phyloP scores from a whole-genome alignment of 176 grass and related monocot species.

The Carex littledalei region DNA sequence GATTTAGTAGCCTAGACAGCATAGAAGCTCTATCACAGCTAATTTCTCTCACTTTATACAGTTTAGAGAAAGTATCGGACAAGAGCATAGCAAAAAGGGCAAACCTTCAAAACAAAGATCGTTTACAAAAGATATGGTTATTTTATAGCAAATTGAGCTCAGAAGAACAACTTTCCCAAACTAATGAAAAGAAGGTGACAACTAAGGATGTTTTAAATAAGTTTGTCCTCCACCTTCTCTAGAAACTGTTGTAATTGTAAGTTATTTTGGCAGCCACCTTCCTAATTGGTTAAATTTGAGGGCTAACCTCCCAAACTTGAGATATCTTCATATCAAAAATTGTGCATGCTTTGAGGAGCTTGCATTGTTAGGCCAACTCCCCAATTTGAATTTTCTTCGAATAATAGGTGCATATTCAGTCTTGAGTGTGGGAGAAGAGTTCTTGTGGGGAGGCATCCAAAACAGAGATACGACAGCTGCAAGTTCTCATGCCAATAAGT shows the following conservation, averaged over 20 bases:
- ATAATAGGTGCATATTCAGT: neutral
- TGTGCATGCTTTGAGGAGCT: neutral
- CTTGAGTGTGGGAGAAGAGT: neutral
- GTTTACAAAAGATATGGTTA: neutral
- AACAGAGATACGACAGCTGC: neutral
- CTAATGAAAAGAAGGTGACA: neutral
- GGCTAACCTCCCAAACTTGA: neutral
- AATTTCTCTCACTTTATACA: accelerated
- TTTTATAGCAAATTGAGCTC: neutral
- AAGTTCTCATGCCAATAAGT: too few relatives aligned
- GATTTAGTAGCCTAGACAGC: neutral
- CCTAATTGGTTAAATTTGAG: neutral
- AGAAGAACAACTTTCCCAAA: neutral
- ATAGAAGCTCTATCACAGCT: neutral
- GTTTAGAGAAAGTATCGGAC: neutral
- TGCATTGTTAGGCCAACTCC: neutral
- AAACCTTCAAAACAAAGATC: neutral
- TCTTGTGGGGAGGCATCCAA: neutral
- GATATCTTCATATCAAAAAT: neutral
- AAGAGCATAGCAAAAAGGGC: neutral
- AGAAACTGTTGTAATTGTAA: neutral
- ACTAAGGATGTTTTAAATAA: neutral
- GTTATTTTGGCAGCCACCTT: neutral
- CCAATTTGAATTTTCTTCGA: neutral
- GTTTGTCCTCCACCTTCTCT: neutral